A percentile compares a stretch with the other conserved stretches of the same genome.
Conservation (phyloP, 768 basidiomycete genomes). For the Dioszegia crocea region DNA sequence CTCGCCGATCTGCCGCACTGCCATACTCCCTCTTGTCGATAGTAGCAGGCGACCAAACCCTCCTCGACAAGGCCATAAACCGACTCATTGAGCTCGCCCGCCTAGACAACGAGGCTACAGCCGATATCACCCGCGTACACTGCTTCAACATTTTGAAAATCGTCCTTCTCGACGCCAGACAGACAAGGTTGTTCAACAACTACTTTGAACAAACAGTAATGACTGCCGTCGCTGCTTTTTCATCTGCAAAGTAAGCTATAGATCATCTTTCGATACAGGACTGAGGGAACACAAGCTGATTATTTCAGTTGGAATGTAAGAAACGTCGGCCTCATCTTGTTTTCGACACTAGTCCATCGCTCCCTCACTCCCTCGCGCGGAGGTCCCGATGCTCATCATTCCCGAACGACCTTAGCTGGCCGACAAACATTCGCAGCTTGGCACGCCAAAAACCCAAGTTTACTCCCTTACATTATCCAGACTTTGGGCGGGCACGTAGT, state of each 20-base stretch:
- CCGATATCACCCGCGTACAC: conserved; percentile 45
- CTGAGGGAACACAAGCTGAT: background rate
- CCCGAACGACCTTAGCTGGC: conserved; percentile 21
- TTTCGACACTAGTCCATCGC: conserved; percentile 42
- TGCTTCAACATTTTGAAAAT: conserved; percentile 47
- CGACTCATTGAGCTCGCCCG: conserved; percentile 27
- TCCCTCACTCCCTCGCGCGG: conserved; percentile 31
- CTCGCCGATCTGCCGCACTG: conserved; percentile 45
- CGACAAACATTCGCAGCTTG: conserved; percentile 36
- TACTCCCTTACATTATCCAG: conserved; percentile 27
- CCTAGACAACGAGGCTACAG: conserved; percentile 21
- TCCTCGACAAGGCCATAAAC: conserved; percentile 32
- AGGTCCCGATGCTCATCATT: conserved; percentile 28
- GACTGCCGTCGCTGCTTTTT: conserved; percentile 38
- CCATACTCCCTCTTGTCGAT: conserved; percentile 44
- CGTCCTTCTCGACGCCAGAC: conserved; percentile 42
- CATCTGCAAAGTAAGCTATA: conserved; percentile 37
- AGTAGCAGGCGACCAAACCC: conserved; percentile 22
- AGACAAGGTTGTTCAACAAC: conserved; percentile 28
- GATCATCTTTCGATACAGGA: background rate
- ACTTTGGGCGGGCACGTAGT: conserved; percentile 8
- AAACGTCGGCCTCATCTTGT: conserved; percentile 47
- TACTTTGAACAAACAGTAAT: conserved; percentile 43
- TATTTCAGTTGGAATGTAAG: conserved; percentile 46
- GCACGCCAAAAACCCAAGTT: conserved; percentile 31